phyloP scores from a whole-genome alignment of 23 red algal genomes.

The Porphyridium purpureum region DNA sequence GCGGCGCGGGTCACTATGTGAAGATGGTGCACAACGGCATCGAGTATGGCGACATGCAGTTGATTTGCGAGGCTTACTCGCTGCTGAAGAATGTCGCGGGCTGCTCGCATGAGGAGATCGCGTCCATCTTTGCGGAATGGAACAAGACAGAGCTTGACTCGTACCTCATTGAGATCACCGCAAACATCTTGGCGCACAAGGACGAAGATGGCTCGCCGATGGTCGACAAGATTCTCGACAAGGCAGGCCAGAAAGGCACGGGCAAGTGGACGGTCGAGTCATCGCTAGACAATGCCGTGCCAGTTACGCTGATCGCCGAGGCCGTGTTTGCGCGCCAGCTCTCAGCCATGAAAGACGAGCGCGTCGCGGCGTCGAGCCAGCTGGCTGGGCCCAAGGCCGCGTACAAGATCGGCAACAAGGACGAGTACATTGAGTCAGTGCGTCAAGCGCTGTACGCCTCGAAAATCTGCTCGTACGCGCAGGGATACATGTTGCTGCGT shows the following conservation, averaged over 20 bases:
- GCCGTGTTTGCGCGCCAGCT: constrained; percentile 53
- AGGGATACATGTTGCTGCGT: constrained; percentile 62
- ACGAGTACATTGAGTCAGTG: constrained; percentile 19
- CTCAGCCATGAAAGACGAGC: constrained; percentile 53
- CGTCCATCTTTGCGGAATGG: constrained; percentile 78
- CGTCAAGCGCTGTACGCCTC: constrained; percentile 65
- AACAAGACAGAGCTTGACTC: constrained; percentile 62
- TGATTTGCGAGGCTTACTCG: constrained; percentile 91
- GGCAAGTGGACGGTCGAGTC: constrained; percentile 65
- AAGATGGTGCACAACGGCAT: constrained; percentile 99
- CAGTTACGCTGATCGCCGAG: constrained; percentile 61
- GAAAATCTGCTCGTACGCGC: constrained; percentile 66
- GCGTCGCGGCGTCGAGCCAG: constrained; percentile 25
- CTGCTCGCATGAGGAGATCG: constrained; percentile 9
- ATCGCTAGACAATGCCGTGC: constrained; percentile 27
- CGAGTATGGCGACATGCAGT: constrained; percentile 99
- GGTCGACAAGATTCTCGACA: constrained; percentile 43
- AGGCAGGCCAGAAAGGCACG: constrained; percentile 54
- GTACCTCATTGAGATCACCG: constrained; percentile 95
- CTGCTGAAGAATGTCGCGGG: constrained; percentile 30
- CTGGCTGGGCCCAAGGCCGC: constrained; percentile 11
- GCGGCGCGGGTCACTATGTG: constrained; percentile 55
- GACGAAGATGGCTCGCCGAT: constrained; percentile 24
- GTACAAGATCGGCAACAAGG: not conserved
- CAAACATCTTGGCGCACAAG: constrained; percentile 70